Base-by-base conservation (phyloP, 1,139 yeast genomes). In the Protomyces inouyei region DNA sequence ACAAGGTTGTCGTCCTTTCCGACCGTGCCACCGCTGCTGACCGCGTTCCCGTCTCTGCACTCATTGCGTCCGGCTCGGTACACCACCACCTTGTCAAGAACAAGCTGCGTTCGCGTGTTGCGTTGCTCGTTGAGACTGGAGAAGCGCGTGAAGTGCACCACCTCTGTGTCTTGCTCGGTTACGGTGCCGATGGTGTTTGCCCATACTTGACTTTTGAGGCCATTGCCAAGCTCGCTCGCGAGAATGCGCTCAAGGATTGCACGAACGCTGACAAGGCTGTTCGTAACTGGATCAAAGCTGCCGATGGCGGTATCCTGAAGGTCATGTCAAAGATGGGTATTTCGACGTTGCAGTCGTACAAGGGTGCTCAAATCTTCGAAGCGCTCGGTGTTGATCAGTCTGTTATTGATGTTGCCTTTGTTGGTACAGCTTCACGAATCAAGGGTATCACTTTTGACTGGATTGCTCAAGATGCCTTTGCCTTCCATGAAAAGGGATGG, bases 281-380 rank as follows among this genome's bases (percentile, higher is more conserved):
- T 69, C 80, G 79, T 64, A 92, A 93, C 79, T 93, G 89, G 79
- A 87, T 86, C 75, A 80, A 83, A 69, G 86, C 97, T 21, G 81
- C 88, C 68, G 96, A 92, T 74, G 86, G 91, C 66, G 98, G 98
- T 77, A 87, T 93, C 70, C 80, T 90, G 73, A 93, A 93, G 79
- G 97, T 93, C 68, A 93, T 93, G 98, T 89, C 97, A 55, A 93
- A 93, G 81, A 93, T 93, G 98, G 98, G 98, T 81, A 93, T 93
- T 72, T 92, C 98, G 48, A 93, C 98, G 43, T 81, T 93, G 75
- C 97, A 97, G 28, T 89, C 97, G 25, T 93, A 93, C 79, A 93
- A 93, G 78, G 98, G 98, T 76, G 98, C 98, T 25, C 98, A 93
- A 78, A 93, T 93, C 73, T 93, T 93, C 75, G 98, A 93, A 78